Base-by-base conservation (phyloP, 2,329 filamentous ascomycete genomes). In the Dothistroma septosporum region DNA sequence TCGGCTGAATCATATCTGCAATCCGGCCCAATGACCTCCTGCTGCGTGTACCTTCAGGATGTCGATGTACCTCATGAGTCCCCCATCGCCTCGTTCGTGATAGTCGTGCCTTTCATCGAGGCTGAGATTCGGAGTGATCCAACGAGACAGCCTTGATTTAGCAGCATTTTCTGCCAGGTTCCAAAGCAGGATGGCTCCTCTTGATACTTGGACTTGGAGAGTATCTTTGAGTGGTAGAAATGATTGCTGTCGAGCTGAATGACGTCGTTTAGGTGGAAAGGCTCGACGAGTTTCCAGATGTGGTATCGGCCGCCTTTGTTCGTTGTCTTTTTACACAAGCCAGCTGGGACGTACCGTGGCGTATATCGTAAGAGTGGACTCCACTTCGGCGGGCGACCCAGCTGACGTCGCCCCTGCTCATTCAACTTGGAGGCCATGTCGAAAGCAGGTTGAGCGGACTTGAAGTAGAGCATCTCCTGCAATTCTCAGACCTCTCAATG, bases 391-490 rank as follows among this genome's bases (percentile, higher is more conserved):
- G 24, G 24, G 24, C 24, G 24, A 28, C 24, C 24, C 24, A 28
- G 35, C 9, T 37, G 11, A 37, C 35, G 9, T 4, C 11, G 35
- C 9, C 14, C 11, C 5, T 11, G 11, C 35, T 12, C 11, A n/a
- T 19, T 19, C 41, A n/a, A 2, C 3, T 3, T 44, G 14, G 16
- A 9, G 41, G 8, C 1, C 14, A 19, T n/a, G 41, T 19, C 41
- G 41, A 1, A 19, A 44, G 12, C 41, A 28, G 24, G 24, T 6
- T 28, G 24, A 28, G 24, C 24, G 24, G 24, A 28, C 32, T 55
- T 57, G 46, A 63, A 54, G 32, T 53, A 61, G 2, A 64, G 31
- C 57, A 61, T 60, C 10, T 46, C 14, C 33, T 61, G 57, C 19
- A 64, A 14, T 4, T 48, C 1, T 49, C 21, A 14, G 59, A 61